These are phyloP conservation scores for Diaporthe humulicola DNA, from an alignment of 2,329 filamentous ascomycete species.

Conservation along the genomic window DNA sequence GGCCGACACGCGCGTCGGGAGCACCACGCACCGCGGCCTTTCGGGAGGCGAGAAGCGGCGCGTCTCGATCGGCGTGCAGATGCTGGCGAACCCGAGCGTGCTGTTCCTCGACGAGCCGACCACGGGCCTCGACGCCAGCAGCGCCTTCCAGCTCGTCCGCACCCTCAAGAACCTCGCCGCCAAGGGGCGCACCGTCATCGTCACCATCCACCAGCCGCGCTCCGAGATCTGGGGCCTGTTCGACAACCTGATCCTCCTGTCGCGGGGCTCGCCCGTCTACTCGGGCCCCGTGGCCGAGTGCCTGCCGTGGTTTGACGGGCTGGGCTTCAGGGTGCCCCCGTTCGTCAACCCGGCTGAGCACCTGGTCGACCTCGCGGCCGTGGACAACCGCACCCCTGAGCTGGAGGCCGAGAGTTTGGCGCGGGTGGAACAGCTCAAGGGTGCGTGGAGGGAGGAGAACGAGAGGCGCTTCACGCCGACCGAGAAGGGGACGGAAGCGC, in stretches of 20 bases:
- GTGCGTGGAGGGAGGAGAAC: slow-evolving; percentile 67
- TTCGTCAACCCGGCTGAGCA: slow-evolving; percentile 86
- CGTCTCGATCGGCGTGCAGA: slow-evolving; percentile 82
- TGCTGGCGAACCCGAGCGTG: slow-evolving; percentile 83
- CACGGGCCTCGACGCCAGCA: slow-evolving; percentile 82
- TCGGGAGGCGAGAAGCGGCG: slow-evolving; percentile 84
- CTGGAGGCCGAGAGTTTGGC: slow-evolving; percentile 70
- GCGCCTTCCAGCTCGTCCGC: slow-evolving; percentile 79
- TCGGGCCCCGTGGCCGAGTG: slow-evolving; percentile 71
- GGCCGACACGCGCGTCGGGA: slow-evolving; percentile 80
- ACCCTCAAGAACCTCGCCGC: slow-evolving; percentile 77
- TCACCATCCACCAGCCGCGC: slow-evolving; percentile 82
- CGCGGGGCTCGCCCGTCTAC: slow-evolving; percentile 77
- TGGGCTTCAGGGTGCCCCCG: slow-evolving; percentile 73
- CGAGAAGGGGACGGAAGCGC: slow-evolving; percentile 37
- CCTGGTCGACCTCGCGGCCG: slow-evolving; percentile 79
- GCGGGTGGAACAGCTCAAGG: slow-evolving; percentile 72
- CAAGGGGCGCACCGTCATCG: slow-evolving; percentile 78
- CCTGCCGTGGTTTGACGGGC: slow-evolving; percentile 72
- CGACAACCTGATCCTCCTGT: slow-evolving; percentile 78
- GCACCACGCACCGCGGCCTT: slow-evolving; percentile 78
- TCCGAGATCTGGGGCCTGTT: slow-evolving; percentile 86
- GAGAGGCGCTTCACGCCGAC: slow-evolving; percentile 45
- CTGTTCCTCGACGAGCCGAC: slow-evolving; percentile 86
- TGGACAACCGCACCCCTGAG: slow-evolving; percentile 79